Conservation (phyloP, 805 yeast genomes). For the Torulaspora gathmanii region DNA sequence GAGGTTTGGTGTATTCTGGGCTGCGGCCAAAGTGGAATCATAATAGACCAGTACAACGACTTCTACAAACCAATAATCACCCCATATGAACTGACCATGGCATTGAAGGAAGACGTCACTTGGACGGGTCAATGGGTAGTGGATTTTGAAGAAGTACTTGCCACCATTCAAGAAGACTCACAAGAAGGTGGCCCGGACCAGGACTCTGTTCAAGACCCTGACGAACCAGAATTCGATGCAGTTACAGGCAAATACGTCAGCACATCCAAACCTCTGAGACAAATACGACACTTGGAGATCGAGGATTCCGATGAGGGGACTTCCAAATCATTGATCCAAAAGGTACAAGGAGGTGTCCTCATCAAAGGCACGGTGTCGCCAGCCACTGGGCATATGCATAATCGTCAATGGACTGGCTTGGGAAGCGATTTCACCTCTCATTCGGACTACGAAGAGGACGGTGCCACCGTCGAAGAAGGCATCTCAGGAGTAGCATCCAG, state of each 20-base stretch:
- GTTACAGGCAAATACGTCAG: slow-evolving; percentile 75
- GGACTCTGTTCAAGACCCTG: slow-evolving; percentile 36
- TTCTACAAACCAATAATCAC: slow-evolving; percentile 89
- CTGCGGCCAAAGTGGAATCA: slow-evolving; percentile 89
- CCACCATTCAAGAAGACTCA: slow-evolving; percentile 23
- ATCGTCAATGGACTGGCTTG: slow-evolving; percentile 79
- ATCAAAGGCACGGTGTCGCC: slow-evolving; percentile 82
- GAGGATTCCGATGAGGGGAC: slow-evolving; percentile 38
- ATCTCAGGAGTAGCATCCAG: slow-evolving; percentile 87
- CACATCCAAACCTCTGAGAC: slow-evolving; percentile 71
- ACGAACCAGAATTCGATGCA: slow-evolving; percentile 80
- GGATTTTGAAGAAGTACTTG: slow-evolving; percentile 58
- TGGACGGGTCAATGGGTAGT: slow-evolving; percentile 96
- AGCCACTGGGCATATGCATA: slow-evolving; percentile 71
- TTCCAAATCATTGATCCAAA: slow-evolving; percentile 45
- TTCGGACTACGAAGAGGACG: slow-evolving; percentile 47
- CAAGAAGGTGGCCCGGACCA: slow-evolving; percentile 9
- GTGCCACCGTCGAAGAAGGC: slow-evolving; percentile 80
- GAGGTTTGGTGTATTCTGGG: slow-evolving; percentile 95
- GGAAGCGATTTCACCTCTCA: slow-evolving; percentile 72
- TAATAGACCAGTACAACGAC: slow-evolving; percentile 71
- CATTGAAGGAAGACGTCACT: slow-evolving; percentile 64
- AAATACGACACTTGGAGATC: slow-evolving; percentile 58
- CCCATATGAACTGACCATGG: slow-evolving; percentile 83
- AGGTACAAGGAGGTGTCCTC: slow-evolving; percentile 54